Percentiles rank a stretch among this genome's conserved stretches.
Conservation (phyloP, 1,284 basidiomycete species). For the Trametes pubescens region DNA sequence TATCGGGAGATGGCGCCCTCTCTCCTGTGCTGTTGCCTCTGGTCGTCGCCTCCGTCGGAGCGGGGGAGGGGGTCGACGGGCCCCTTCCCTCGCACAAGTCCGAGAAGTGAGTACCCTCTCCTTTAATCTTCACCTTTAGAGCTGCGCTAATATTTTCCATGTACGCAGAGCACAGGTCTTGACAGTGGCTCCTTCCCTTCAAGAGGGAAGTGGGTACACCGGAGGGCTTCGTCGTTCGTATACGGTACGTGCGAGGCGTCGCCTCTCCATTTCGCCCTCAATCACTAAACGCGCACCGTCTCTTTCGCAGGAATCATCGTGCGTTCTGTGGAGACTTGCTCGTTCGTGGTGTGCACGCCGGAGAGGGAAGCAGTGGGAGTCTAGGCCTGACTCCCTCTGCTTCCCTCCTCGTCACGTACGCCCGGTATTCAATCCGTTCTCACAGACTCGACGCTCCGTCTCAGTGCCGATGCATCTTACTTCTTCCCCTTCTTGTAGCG, state of each 20-base stretch:
- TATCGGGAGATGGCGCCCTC: conserved; percentile 19
- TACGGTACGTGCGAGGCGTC: no score
- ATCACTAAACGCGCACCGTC: no score
- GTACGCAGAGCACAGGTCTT: not conserved
- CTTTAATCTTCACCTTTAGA: conserved; percentile 36
- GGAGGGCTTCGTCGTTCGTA: no score
- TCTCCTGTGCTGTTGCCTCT: not conserved
- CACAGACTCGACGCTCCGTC: not conserved
- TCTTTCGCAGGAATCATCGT: no score
- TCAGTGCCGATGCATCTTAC: not conserved
- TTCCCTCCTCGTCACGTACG: not conserved
- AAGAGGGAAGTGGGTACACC: not conserved
- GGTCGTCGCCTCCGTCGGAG: conserved; percentile 12
- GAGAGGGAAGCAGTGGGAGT: not conserved
- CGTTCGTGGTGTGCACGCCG: no score
- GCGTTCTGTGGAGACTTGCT: no score
- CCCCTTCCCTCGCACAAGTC: conserved; percentile 15
- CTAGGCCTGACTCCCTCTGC: not conserved
- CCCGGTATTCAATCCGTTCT: not conserved
- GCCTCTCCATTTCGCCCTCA: no score
- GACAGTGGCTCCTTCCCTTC: not conserved
- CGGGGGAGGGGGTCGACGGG: conserved; percentile 18
- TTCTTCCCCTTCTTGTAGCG: no score
- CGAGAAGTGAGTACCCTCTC: conserved; percentile 11
- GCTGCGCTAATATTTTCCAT: not conserved